Base-by-base conservation (phyloP, 2,329 filamentous ascomycete genomes). In the Amylocarpus encephaloides region DNA sequence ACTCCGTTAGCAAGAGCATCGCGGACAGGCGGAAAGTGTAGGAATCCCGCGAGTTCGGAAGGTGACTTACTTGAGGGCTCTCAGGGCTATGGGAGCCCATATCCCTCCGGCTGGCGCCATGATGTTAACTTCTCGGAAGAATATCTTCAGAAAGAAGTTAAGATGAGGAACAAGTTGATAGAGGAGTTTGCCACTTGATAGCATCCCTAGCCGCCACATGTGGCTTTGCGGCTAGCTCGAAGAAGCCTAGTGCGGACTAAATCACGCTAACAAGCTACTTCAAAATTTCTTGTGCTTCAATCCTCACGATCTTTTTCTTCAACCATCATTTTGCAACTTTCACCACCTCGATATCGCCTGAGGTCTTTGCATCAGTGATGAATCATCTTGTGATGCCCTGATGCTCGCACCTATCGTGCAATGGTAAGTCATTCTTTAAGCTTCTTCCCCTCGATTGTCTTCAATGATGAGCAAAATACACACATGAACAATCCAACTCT, bases 401-500 rank as follows among this genome's bases (percentile, higher is more conserved):
- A 36, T 36, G 15, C 12, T 36, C 12, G 34, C 34, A 5, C 22
- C 36, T 29, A n/a, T 26, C 22, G 7, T 26, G 22, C 22, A 26
- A 26, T 26, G 22, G 22, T 26, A 26, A 4, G 22, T 26, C 22
- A 26, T 26, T 26, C 22, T 26, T 7, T 26, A 4, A 26, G 7
- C 7, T 26, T 26, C 4, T 7, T 7, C 22, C 22, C 22, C 22
- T 26, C 22, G 22, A 26, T 26, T 26, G 36, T 35, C 54, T 58
- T 54, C 58, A 59, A 64, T 69, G 67, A 70, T 68, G 68, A 70
- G 62, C 66, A 47, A 55, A 64, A 62, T 59, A 62, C 61, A 62
- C 50, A 60, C 55, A 58, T 62, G 68, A 70, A 70, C 67, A 70
- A 70, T 70, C 67, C 68, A 71, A 71, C 68, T 69, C 68, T 67